These are phyloP conservation scores for Panaeolus cyanescens DNA, from an alignment of 768 basidiomycete species.

Conservation along the genomic window DNA sequence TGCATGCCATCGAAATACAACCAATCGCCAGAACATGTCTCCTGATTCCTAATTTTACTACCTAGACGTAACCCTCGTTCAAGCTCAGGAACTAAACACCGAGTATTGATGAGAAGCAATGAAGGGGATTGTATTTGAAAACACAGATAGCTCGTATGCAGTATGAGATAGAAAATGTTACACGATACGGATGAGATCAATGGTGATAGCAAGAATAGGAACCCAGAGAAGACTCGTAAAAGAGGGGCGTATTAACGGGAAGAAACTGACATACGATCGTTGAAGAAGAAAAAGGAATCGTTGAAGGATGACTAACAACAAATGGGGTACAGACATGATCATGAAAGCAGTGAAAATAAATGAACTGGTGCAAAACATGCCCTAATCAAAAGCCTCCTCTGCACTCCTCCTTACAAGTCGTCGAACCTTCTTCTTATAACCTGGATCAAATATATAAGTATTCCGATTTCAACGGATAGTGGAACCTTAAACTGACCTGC, in stretches of 20 bases:
- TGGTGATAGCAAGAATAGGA: constrained; percentile 8
- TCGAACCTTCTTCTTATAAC: constrained; percentile 95
- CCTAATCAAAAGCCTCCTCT: constrained; percentile 83
- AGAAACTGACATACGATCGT: constrained; percentile 5
- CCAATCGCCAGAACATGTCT: no score
- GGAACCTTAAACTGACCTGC: constrained; percentile 45
- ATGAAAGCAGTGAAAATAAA: background rate
- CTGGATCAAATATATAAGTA: constrained; percentile 40
- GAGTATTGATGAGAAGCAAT: no score
- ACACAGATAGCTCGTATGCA: background rate
- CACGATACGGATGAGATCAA: background rate
- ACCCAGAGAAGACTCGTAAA: constrained; percentile 33
- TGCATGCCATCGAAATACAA: no score
- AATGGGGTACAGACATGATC: background rate
- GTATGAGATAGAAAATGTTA: background rate
- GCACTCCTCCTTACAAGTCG: constrained; percentile 84
- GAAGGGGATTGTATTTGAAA: background rate
- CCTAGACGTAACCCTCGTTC: no score
- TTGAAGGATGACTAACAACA: background rate
- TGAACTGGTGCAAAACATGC: background rate
- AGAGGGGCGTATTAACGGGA: constrained; percentile 2
- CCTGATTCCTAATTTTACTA: no score
- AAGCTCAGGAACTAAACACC: no score
- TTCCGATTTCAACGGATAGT: background rate
- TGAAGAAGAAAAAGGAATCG: background rate